phyloP scores from a whole-genome alignment of 2,329 filamentous ascomycete species.

The Aspergillus piperis region DNA sequence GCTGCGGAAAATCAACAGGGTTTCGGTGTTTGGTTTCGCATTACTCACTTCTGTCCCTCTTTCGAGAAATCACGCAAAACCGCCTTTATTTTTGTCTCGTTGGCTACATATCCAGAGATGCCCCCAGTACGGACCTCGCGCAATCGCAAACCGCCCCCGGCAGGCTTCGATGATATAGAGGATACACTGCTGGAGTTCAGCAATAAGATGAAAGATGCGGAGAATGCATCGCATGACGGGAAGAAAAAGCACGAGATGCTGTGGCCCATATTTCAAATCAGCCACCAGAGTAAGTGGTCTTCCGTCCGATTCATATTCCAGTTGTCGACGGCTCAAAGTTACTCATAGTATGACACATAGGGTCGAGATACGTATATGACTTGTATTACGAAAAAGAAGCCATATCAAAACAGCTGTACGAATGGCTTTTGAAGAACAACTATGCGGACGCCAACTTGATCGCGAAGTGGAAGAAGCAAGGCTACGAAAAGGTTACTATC shows the following conservation, averaged over 20 bases:
- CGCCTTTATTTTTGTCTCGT: conserved; percentile 4
- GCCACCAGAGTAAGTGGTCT: conserved; percentile 73
- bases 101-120: conserved; percentile 45
- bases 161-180: conserved; percentile 69
- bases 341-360: conserved; percentile 33
- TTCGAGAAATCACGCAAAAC: background rate
- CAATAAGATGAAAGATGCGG: conserved; percentile 75
- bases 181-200: conserved; percentile 67
- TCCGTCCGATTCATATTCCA: background rate
- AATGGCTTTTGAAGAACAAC: conserved; percentile 93
- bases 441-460: conserved; percentile 96
- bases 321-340: background rate
- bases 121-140: conserved; percentile 62
- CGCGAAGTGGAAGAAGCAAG: conserved; percentile 99
- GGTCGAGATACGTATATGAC: conserved; percentile 89
- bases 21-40: background rate
- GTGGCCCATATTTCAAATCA: conserved; percentile 98
- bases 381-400: conserved; percentile 98
- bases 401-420: conserved; percentile 87
- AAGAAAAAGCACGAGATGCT: conserved; percentile 87
- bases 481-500: conserved; percentile 83
- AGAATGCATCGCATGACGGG: conserved; percentile 78
- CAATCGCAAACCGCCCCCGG: conserved; percentile 65
- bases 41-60: background rate
- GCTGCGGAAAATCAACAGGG: background rate